Percentiles rank a stretch among this genome's conserved stretches.
Evolutionary conservation across 106 monocot genomes (phyloP).

Genomic region (Hemerocallis citrina): DNA sequence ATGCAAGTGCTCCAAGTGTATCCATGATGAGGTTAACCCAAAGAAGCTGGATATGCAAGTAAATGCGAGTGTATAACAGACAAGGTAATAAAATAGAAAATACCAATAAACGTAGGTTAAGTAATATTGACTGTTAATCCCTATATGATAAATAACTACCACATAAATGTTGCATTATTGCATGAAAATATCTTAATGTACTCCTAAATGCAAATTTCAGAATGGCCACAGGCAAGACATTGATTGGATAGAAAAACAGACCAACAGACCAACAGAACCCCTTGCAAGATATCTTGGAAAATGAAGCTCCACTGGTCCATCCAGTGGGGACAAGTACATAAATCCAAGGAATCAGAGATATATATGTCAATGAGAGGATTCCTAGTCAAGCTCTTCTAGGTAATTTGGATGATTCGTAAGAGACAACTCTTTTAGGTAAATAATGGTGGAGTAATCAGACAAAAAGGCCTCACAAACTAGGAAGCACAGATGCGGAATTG

Average conservation of each 20-base stretch:
- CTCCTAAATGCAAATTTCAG: background rate
- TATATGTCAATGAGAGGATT: too few relatives aligned
- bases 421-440: too few relatives aligned
- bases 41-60: conserved; percentile 49
- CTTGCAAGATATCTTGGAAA: too few relatives aligned
- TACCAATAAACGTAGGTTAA: background rate
- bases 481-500: too few relatives aligned
- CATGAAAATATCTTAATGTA: background rate
- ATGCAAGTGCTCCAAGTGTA: conserved; percentile 87
- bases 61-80: background rate
- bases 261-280: background rate
- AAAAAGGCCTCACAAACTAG: too few relatives aligned
- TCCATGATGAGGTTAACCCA: conserved; percentile 98
- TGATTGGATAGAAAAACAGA: background rate
- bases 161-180: background rate
- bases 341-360: too few relatives aligned
- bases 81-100: background rate
- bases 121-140: background rate
- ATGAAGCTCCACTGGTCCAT: too few relatives aligned
- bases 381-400: too few relatives aligned
- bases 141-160: background rate
- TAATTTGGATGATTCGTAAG: too few relatives aligned
- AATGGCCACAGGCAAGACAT: background rate
- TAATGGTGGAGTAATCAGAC: too few relatives aligned
- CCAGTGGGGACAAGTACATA: too few relatives aligned